Percentiles rank a stretch among this genome's conserved stretches.
These are phyloP conservation scores for Alternaria triticimaculans DNA, from an alignment of 2,329 filamentous ascomycete genomes.

Conservation along the genomic window DNA sequence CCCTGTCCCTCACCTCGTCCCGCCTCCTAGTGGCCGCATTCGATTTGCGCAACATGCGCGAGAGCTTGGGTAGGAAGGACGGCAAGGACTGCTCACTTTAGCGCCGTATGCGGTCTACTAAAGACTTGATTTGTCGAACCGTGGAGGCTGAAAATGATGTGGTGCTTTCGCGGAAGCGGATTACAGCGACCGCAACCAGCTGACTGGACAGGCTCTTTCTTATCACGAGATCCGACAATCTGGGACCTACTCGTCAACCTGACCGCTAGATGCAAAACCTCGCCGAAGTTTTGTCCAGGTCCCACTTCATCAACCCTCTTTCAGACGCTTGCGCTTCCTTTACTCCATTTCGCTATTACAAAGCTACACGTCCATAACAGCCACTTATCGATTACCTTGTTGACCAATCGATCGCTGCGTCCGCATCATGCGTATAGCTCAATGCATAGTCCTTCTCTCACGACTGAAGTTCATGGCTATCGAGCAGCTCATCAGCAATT, in stretches of 20 bases:
- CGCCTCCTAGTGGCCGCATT: constrained; percentile 18
- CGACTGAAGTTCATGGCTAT: not conserved
- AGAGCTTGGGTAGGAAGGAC: not conserved
- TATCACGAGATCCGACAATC: constrained; percentile 15
- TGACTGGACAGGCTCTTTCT: constrained; percentile 13
- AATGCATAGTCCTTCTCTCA: not conserved
- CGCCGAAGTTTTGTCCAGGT: constrained; percentile 21
- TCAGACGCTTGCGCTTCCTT: constrained; percentile 20
- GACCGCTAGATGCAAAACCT: constrained; percentile 13
- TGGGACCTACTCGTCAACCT: constrained; percentile 12
- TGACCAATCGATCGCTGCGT: not conserved
- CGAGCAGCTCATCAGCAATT: not conserved
- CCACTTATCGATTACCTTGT: not conserved
- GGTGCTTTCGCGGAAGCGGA: constrained; percentile 42
- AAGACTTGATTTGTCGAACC: constrained; percentile 27
- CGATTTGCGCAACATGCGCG: constrained; percentile 5
- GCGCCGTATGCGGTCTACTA: constrained; percentile 16
- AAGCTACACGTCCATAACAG: constrained; percentile 11
- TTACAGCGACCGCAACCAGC: constrained; percentile 27
- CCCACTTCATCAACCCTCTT: constrained; percentile 18
- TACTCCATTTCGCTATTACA: constrained; percentile 7
- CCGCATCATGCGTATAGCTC: not conserved
- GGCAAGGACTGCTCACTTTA: constrained; percentile 11
- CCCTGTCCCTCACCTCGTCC: constrained; percentile 9
- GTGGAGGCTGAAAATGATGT: constrained; percentile 12